Percentiles rank a stretch among this genome's conserved stretches.
These are phyloP conservation scores for Paulinella micropora DNA, from an alignment of 78 protist species.

Conservation along the genomic window DNA sequence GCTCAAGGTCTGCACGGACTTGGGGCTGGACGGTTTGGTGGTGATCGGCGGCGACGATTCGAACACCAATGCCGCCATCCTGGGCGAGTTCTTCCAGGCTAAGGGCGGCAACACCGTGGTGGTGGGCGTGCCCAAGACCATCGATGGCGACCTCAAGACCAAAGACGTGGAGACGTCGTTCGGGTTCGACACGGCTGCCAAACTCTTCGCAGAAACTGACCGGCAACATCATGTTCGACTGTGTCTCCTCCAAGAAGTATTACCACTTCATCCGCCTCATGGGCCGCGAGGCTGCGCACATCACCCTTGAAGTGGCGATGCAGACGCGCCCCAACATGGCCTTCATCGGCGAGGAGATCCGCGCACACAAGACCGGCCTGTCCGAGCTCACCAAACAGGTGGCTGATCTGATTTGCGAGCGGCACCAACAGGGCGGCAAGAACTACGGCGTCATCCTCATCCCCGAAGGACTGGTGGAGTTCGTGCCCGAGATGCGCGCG, in stretches of 20 bases:
- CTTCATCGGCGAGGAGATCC: constrained; percentile 42
- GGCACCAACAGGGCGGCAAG: constrained; percentile 18
- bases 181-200: constrained; percentile 48
- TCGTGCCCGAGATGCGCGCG: constrained; percentile 15
- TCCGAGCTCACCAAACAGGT: background rate
- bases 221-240: constrained; percentile 36
- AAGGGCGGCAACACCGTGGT: constrained; percentile 7
- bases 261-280: constrained; percentile 49
- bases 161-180: constrained; percentile 42
- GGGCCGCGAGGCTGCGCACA: constrained; percentile 54
- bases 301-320: constrained; percentile 45
- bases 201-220: constrained; percentile 29
- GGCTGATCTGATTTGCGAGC: constrained; percentile 15
- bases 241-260: constrained; percentile 17
- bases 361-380: background rate
- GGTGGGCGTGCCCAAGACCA: constrained; percentile 58
- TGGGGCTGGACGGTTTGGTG: constrained; percentile 27
- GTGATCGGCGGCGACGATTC: constrained; percentile 55
- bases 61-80: constrained; percentile 47
- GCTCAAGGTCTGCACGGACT: background rate
- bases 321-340: constrained; percentile 33
- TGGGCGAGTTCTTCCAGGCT: constrained; percentile 37
- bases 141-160: constrained; percentile 46
- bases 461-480: constrained; percentile 32
- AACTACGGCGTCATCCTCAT: constrained; percentile 28